Base-by-base conservation (phyloP, 345 rosid species). In the Cardamine resedifolia region DNA sequence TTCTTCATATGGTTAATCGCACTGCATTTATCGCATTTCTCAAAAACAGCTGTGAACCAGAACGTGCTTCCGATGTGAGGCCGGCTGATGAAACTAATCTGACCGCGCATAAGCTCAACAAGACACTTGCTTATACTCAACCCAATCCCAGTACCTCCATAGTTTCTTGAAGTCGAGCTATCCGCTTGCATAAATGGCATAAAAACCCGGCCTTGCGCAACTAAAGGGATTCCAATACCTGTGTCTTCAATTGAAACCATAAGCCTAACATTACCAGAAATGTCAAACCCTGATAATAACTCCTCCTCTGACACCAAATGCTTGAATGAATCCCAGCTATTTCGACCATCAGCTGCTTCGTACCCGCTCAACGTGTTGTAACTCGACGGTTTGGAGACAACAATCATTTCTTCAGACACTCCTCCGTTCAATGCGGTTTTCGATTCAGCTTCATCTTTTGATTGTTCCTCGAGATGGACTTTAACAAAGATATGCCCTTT, bases 101-200 rank as follows among this genome's bases (percentile, higher is more conserved):
- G 91, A 77, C 99, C 99, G 6, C 82, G 89, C 99, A 95, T 95
- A 69, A 91, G 84, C 82, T 95, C 96, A 12, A 90, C 96, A 51
- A 95, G 84, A 64, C 96, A 95, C 84, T 90, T 91, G 62, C 93
- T 91, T 60, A 95, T 95, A 77, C 99, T 95, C 83, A 95, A 82
- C 52, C 99, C 99, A 77, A 95, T 95, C 18, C 99, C 99, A 0
- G 99, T 95, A 59, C 99, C 99, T 45, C 99, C 99, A 45, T 85
- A 85, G 57, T 80, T 79, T 77, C 99, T 84, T 30, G 99, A 95
- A 41, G 96, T 95, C 23, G 99, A 95, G 79, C 97, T 91, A 68
- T 91, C 99, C 15, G 97, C 99, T 82, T 95, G 99, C 91, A 95
- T 84, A 71, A 95, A 95, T 24, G 99, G 99, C 86, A 80, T 87